Conservation (phyloP, 345 rosid species). For the Pistacia atlantica region DNA sequence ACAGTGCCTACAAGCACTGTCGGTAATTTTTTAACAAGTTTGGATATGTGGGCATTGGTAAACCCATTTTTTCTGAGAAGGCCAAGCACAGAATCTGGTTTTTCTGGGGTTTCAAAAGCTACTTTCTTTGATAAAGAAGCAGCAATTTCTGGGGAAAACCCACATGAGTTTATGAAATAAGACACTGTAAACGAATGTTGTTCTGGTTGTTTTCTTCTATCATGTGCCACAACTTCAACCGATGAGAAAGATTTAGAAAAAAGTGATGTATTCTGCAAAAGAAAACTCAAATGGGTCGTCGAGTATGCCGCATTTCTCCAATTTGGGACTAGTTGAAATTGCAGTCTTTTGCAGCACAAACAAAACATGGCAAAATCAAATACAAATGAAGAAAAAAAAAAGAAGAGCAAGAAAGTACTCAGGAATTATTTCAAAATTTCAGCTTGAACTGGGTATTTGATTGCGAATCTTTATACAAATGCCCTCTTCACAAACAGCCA, state of each 20-base stretch:
- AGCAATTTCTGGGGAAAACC: constrained; percentile 1
- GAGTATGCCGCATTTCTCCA: not conserved
- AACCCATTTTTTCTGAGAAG: constrained; percentile 1
- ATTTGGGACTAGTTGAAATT: not conserved
- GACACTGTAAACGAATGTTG: not conserved
- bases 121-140: not conserved
- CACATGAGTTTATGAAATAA: constrained; percentile 7
- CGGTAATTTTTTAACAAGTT: not conserved
- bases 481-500: too few relatives aligned
- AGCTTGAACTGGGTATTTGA: too few relatives aligned
- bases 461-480: too few relatives aligned
- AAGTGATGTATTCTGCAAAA: too few relatives aligned
- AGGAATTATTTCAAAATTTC: too few relatives aligned
- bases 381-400: too few relatives aligned
- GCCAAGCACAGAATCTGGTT: not conserved
- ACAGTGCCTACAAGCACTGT: not conserved
- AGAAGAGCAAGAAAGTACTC: too few relatives aligned
- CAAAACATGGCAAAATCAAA: too few relatives aligned
- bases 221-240: too few relatives aligned
- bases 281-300: too few relatives aligned
- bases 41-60: constrained; percentile 4
- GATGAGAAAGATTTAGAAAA: not conserved
- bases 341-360: too few relatives aligned
- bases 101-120: not conserved
- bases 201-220: too few relatives aligned